These are phyloP conservation scores for Petrea volubilis DNA, from an alignment of 257 asterid genomes.

Conservation along the genomic window DNA sequence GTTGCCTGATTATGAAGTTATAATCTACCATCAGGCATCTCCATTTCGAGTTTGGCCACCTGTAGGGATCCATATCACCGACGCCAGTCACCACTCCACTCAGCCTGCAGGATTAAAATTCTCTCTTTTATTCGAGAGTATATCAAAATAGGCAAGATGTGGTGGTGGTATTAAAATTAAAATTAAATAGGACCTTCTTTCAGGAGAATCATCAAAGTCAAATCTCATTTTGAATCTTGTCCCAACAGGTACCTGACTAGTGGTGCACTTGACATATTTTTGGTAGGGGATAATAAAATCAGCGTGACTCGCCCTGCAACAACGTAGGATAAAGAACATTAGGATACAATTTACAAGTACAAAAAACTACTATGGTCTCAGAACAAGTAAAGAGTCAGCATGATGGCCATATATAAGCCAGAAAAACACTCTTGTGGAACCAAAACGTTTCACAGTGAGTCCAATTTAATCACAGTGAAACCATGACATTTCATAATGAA, in stretches of 20 bases:
- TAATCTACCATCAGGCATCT: slow-evolving; percentile 80
- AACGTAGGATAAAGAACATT: no score
- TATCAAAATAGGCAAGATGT: slow-evolving; percentile 11
- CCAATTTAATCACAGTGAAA: background rate
- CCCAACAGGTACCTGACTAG: slow-evolving; percentile 64
- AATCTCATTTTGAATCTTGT: slow-evolving; percentile 83
- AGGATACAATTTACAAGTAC: background rate
- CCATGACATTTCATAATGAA: background rate
- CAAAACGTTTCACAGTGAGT: background rate
- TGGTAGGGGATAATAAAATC: slow-evolving; percentile 77
- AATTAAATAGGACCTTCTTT: slow-evolving; percentile 61
- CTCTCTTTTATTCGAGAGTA: background rate
- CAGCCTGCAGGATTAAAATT: slow-evolving; percentile 46
- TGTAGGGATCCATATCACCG: slow-evolving; percentile 68
- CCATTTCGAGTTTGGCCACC: slow-evolving; percentile 98
- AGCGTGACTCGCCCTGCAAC: slow-evolving; percentile 73
- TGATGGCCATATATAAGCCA: background rate
- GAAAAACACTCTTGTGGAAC: background rate
- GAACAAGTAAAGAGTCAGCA: background rate
- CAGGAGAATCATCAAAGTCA: slow-evolving; percentile 92
- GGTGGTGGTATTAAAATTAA: background rate
- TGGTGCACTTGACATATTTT: slow-evolving; percentile 61
- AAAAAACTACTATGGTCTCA: background rate
- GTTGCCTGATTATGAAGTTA: slow-evolving; percentile 33
- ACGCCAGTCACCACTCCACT: slow-evolving; percentile 92